These are phyloP conservation scores for Irpex sp. DNA, from an alignment of 1,284 basidiomycete species.

Conservation along the genomic window DNA sequence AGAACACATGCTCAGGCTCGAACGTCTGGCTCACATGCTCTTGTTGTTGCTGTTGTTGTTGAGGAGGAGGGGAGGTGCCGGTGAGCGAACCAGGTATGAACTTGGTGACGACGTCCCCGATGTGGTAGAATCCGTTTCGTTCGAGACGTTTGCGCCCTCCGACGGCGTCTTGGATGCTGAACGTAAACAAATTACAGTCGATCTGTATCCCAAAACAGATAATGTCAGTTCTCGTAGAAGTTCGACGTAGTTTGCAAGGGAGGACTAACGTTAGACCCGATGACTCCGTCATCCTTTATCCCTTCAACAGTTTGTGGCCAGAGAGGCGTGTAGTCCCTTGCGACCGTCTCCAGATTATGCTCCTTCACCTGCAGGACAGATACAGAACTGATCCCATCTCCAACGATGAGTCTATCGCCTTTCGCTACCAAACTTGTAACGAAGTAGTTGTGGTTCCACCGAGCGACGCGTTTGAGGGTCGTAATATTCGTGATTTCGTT, in stretches of 20 bases:
- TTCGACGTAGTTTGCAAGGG: neutral
- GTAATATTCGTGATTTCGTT: slow-evolving; percentile 19
- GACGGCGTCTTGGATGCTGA: slow-evolving; percentile 43
- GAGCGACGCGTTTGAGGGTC: slow-evolving; percentile 41
- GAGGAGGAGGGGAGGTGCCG: neutral
- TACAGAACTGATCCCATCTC: slow-evolving; percentile 83
- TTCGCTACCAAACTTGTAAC: slow-evolving; percentile 59
- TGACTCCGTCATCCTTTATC: slow-evolving; percentile 51
- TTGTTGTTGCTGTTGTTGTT: slow-evolving; percentile 9
- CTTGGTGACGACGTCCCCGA: slow-evolving; percentile 72
- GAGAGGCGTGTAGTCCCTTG: slow-evolving; percentile 76
- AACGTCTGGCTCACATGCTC: slow-evolving; percentile 26
- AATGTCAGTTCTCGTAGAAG: neutral
- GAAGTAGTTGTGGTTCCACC: slow-evolving; percentile 81
- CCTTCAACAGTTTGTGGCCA: slow-evolving; percentile 65
- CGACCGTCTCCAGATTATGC: slow-evolving; percentile 51
- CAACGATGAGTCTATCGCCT: slow-evolving; percentile 55
- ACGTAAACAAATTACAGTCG: slow-evolving; percentile 76
- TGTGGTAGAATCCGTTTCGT: slow-evolving; percentile 58
- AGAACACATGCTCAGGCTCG: slow-evolving; percentile 67
- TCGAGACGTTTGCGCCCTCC: slow-evolving; percentile 42
- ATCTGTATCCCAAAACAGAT: slow-evolving; percentile 36
- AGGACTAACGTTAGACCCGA: slow-evolving; percentile 68
- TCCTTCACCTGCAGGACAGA: slow-evolving; percentile 58
- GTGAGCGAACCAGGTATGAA: slow-evolving; percentile 55